Base-by-base conservation (phyloP, 2,329 filamentous ascomycete genomes). In the Neurospora sp. region DNA sequence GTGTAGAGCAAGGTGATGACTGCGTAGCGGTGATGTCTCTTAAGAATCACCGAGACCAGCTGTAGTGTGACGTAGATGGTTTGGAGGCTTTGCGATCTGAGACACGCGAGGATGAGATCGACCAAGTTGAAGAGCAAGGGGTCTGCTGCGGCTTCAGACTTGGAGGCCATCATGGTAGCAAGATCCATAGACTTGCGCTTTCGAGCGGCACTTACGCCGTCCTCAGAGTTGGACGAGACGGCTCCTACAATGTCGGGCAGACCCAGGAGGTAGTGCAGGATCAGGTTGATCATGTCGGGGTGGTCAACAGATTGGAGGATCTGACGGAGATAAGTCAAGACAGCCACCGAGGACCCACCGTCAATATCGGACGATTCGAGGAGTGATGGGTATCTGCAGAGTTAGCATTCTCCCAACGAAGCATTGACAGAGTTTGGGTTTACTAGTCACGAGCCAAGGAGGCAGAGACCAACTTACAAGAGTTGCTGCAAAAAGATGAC, bases 351-450 rank as follows among this genome's bases (percentile, higher is more conserved):
- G 6, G 96, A 99, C 69, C 96, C 96, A 74, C 95, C 96, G 80
- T 98, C 95, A 46, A 96, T 92, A 81, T 99, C 96, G 1, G 96
- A 98, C 10, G 96, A 99, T 80, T 99, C 95, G 15, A 99, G 85
- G 39, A 99, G 84, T 1, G 96, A 99, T 1, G 96, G 96, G 78
- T 99, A 97, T 82, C 92, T 96, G 73, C 2, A 57, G 23, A 28
- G 23, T 28, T 28, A 28, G 23, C 23, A 28, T 3, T 28, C 23
- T 28, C 23, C 23, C 23, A 28, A 28, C 23, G 23, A 28, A 28
- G 23, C 23, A 28, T 28, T 28, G 23, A 28, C 23, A 28, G 23
- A 28, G 23, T 28, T 28, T 28, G 23, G 23, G 23, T 28, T 28
- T 28, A 28, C 23, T 28, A 28, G 23, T 28, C 23, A 28, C 23